Evolutionary conservation across 108 stramenopile genomes (phyloP).

Genomic region (Poteriospumella lacustris): DNA sequence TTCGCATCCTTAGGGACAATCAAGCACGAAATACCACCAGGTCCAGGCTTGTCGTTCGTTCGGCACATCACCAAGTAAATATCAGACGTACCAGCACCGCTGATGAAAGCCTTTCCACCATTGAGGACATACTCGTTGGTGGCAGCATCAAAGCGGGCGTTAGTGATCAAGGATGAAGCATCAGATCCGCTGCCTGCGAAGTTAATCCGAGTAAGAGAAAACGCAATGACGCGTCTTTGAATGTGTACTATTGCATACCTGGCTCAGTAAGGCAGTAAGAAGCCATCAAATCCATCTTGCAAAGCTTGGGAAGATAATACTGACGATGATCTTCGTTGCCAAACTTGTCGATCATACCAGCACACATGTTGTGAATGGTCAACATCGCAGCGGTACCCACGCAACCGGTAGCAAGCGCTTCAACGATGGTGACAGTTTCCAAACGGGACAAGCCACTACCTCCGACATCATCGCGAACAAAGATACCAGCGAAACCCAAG

Average conservation of each 20-base stretch:
- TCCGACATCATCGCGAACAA: constrained; percentile 35
- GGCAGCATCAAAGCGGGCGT: constrained; percentile 26
- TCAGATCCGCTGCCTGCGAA: constrained; percentile 34
- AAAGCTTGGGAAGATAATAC: constrained; percentile 33
- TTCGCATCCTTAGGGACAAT: constrained; percentile 42
- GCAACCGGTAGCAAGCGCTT: constrained; percentile 45
- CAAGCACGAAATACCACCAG: constrained; percentile 43
- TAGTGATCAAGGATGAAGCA: constrained; percentile 37
- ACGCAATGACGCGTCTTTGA: not conserved
- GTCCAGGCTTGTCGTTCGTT: constrained; percentile 34
- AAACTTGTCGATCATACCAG: constrained; percentile 44
- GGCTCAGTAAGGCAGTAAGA: constrained; percentile 50
- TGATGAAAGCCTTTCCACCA: constrained; percentile 49
- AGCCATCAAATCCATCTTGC: constrained; percentile 39
- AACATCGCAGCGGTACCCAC: constrained; percentile 44
- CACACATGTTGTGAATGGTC: constrained; percentile 54
- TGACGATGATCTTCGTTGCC: constrained; percentile 35
- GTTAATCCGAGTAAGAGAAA: not conserved
- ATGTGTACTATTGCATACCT: not conserved
- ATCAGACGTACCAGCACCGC: constrained; percentile 44
- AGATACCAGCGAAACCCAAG: constrained; percentile 41
- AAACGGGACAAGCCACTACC: constrained; percentile 40
- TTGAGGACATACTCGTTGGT: constrained; percentile 62
- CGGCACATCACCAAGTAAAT: constrained; percentile 50
- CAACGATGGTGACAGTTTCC: constrained; percentile 36